phyloP scores from a whole-genome alignment of 306 rosid genomes.

The Medicago arabica region DNA sequence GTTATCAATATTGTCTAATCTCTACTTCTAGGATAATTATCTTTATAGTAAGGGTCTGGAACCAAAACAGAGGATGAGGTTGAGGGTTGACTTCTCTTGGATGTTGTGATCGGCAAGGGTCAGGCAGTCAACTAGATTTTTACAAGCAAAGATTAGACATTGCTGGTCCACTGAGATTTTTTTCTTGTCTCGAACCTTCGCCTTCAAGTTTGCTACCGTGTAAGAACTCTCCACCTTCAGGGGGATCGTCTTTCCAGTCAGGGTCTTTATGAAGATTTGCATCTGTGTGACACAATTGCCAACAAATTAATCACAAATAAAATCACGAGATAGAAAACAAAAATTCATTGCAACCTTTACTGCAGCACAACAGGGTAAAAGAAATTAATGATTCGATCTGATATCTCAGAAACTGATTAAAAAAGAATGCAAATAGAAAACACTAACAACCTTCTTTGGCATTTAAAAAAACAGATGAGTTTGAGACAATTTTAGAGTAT shows the following conservation, averaged over 20 bases:
- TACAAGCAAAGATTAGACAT: neutral
- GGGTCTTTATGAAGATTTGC: too few relatives aligned
- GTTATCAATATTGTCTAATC: neutral
- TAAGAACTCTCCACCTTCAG: neutral
- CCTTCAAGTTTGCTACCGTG: neutral
- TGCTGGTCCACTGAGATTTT: neutral
- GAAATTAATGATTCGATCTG: neutral
- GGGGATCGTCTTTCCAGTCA: too few relatives aligned
- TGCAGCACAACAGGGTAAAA: too few relatives aligned
- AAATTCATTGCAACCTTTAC: too few relatives aligned
- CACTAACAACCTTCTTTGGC: too few relatives aligned
- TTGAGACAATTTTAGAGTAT: neutral
- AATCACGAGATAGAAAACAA: too few relatives aligned
- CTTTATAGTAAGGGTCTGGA: neutral
- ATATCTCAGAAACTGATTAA: neutral
- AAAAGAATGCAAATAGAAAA: too few relatives aligned
- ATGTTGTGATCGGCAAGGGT: neutral
- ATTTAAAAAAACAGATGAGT: neutral
- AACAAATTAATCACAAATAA: too few relatives aligned
- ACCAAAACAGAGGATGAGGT: neutral
- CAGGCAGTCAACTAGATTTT: rapidly evolving
- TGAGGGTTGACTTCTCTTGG: neutral
- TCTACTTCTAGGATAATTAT: neutral
- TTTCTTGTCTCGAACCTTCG: neutral
- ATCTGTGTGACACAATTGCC: too few relatives aligned